Base-by-base conservation (phyloP, 106 monocot species). In the Apostasia ramifera region DNA sequence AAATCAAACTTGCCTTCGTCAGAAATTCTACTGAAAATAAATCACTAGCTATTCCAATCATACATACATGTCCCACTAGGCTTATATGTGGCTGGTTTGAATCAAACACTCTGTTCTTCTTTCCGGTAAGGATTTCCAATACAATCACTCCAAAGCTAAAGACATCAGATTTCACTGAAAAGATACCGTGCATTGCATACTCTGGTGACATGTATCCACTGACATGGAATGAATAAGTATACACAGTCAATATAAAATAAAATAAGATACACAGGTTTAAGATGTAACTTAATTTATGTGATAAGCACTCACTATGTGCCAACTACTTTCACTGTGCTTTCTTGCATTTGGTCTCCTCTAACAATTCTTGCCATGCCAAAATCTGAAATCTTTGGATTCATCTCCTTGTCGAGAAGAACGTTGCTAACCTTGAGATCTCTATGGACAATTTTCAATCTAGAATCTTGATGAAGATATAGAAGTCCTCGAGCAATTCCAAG, bases 371-470 rank as follows among this genome's bases (percentile, higher is more conserved):
- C 81, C 68, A 76, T 55, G 39, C 76, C 72, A 63, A 81, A 76
- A 26, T 72, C 81, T 69, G 81, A 77, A 12, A 81, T 81, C 48
- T 81, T 70, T 4, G 81, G 76, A 45, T 72, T 76, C 76, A 81
- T 73, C 37, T 76, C 68, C 49, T 76, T 61, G 40, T 77, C 82
- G 2, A 77, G 73, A 61, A 70, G 76, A 61, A 81, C 55, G 42
- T 81, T 76, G 63, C 73, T 79, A 38, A 70, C 66, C 44, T 81
- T 81, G 1, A 71, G 66, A 46, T 81, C 71, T 57, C 73, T 74
- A 44, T 62, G 77, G 56, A 77, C 73, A 46, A 74, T 77, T 47
- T 54, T 63, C 2, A 72, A 66, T 51, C 76, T 72, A 15, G 77
- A 77, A 53, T 83, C 79, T 26, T 70, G 76, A 54, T 76, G 69